Evolutionary conservation across 148 eudicot genomes (phyloP), one percentile per base, ranked within the genome.

Genomic region (Polygonum aviculare): DNA sequence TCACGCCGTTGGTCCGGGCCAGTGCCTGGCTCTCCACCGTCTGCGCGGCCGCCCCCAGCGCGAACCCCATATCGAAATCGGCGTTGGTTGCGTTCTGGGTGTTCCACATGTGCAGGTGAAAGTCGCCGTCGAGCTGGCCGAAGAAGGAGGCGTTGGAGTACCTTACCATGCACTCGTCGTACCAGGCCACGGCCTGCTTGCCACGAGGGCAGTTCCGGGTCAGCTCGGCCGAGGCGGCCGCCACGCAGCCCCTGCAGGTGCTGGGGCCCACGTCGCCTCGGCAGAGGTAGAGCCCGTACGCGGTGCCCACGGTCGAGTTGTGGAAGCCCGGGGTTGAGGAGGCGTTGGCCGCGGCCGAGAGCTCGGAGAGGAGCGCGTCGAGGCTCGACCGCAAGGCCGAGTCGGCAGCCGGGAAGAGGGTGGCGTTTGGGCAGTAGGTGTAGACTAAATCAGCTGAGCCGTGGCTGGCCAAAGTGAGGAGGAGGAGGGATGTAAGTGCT

Each of bases 201-300:
- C 67, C 2, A 4, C 18, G 73, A 14, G 83, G 81, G 22, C 86
- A 83, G 72, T 7, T 35, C 5, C 2, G 1, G 0, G 0, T 3
- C 33, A 6, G 69, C 22, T 49, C 63, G 5, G 6, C 11, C 4
- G 36, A 39, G 2, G 88, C 84, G 19, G 31, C 36, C 0, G 19
- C 4, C 0, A 83, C 82, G 41, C 86, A 85, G 33, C 54, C 72
- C 6, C 3, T 10, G 22, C 86, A 86, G 0, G 26, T 35, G 51
- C 69, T 19, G 12, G 49, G 18, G 44, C 40, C 55, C 35, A 77
- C 78, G 55, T 83, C 88, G 10, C 86, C 84, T 0, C 78, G 82
- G 73, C 88, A 85, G 50, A 83, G 81, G 79, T 76, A 85, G 70
- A 75, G 76, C 75, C 88, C 84, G 45, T 86, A 79, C 75, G 78